Evolutionary conservation across 345 rosid genomes (phyloP), one percentile per base, ranked within the genome.

Genomic region (Boechera stricta): DNA sequence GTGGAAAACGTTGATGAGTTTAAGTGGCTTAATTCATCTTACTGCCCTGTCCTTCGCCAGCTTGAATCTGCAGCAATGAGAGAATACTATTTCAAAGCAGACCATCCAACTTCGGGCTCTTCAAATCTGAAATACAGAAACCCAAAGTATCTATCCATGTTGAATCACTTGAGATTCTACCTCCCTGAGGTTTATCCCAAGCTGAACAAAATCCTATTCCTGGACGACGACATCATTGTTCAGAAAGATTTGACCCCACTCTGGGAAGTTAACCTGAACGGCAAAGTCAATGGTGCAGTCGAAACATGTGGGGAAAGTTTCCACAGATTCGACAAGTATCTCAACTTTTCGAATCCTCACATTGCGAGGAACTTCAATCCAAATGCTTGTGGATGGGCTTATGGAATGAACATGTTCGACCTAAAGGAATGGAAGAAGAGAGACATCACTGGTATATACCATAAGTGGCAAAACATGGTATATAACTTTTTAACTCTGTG

Each of bases 321-420:
- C 85, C 99, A 95, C 73, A 90, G 98, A 49, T 95, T 88, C 78
- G 98, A 95, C 77, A 95, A 95, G 89, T 95, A 95, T 75, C 87
- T 95, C 13, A 95, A 95, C 89, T 95, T 95, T 56, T 80, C 93
- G 28, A 95, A 95, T 81, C 99, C 92, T 71, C 93, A 90, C 77
- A 95, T 95, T 72, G 86, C 98, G 0, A 87, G 90, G 63, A 87
- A 88, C 82, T 95, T 95, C 72, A 80, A 95, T 72, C 99, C 99
- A 41, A 92, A 92, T 81, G 99, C 97, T 73, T 95, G 98, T 83
- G 99, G 99, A 13, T 95, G 99, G 99, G 99, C 99, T 5, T 95
- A 95, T 67, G 99, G 99, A 53, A 95, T 95, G 99, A 95, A 95
- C 82, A 80, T 95, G 76, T 95, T 95, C 79, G 99, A 95, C 81